phyloP scores from a whole-genome alignment of 1,139 yeast genomes.

The Candida tropicalis region DNA sequence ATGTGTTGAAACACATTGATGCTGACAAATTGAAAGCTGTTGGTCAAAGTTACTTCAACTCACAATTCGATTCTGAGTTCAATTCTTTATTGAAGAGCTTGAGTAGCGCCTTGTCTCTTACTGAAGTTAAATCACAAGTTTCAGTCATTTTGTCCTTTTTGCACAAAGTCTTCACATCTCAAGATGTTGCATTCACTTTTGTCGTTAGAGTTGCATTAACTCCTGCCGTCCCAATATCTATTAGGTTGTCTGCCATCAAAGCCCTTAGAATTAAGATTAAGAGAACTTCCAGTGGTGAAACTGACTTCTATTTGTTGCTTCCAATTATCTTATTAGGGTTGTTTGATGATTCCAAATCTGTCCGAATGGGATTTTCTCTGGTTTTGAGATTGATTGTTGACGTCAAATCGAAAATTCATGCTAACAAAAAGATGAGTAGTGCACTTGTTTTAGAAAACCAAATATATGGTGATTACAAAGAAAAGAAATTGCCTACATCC shows the following conservation, averaged over 20 bases:
- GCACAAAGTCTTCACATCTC: slow-evolving; percentile 24
- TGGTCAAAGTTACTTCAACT: slow-evolving; percentile 41
- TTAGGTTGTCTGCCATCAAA: slow-evolving; percentile 51
- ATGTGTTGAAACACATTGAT: slow-evolving; percentile 22
- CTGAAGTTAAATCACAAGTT: slow-evolving; percentile 18
- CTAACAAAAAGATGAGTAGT: slow-evolving; percentile 25
- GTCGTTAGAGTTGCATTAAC: slow-evolving; percentile 59
- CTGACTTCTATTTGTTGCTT: slow-evolving; percentile 35
- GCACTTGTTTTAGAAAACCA: slow-evolving; percentile 35
- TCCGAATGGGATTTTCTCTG: slow-evolving; percentile 31
- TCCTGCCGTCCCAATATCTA: slow-evolving; percentile 57
- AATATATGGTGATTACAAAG: slow-evolving; percentile 41
- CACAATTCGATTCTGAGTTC: slow-evolving; percentile 43
- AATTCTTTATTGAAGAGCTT: slow-evolving; percentile 18
- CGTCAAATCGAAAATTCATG: slow-evolving; percentile 22
- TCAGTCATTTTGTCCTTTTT: slow-evolving; percentile 23
- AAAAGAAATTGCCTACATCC: slow-evolving; percentile 55
- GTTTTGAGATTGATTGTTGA: slow-evolving; percentile 25
- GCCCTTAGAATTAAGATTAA: slow-evolving; percentile 38
- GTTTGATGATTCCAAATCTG: slow-evolving; percentile 28
- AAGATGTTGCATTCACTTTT: slow-evolving; percentile 54
- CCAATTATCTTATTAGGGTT: slow-evolving; percentile 44
- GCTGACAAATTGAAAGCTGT: slow-evolving; percentile 24
- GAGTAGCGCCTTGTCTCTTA: slow-evolving; percentile 18
- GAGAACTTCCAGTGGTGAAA: slow-evolving; percentile 28